Evolutionary conservation across 2,329 filamentous ascomycete species (phyloP).

Genomic region (Colletotrichum cuscutae): DNA sequence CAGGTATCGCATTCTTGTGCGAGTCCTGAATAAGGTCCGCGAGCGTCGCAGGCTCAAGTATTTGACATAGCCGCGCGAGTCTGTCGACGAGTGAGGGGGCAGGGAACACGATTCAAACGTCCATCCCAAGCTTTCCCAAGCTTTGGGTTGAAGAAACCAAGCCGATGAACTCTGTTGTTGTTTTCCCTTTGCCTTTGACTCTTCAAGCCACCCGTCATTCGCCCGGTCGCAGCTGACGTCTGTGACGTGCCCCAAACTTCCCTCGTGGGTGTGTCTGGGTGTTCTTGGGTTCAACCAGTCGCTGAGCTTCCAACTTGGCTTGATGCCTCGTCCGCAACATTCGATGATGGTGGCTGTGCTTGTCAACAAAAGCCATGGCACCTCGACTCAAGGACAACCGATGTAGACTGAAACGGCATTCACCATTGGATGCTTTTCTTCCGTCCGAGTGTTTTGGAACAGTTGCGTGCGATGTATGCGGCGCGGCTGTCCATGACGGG

Average conservation of each 20-base stretch:
- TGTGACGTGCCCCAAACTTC: conserved; percentile 29
- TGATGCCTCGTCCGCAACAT: conserved; percentile 13
- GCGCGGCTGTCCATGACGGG: conserved; percentile 19
- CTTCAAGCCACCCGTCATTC: conserved; percentile 18
- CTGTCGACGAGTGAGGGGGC: conserved; percentile 19
- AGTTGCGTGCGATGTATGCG: conserved; percentile 18
- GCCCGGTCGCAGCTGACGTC: conserved; percentile 29
- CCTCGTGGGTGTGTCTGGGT: conserved; percentile 10
- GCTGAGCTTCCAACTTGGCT: conserved; percentile 19
- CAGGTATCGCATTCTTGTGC: conserved; percentile 13
- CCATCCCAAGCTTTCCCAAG: conserved; percentile 18
- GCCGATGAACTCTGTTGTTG: conserved; percentile 9
- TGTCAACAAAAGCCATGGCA: conserved; percentile 27
- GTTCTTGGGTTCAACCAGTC: conserved; percentile 13
- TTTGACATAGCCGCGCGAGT: conserved; percentile 28
- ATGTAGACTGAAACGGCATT: conserved; percentile 33
- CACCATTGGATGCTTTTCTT: conserved; percentile 28
- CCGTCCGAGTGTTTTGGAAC: conserved; percentile 33
- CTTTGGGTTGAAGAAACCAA: conserved; percentile 16
- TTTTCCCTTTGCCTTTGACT: background rate
- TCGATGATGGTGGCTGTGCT: conserved; percentile 25
- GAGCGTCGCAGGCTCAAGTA: conserved; percentile 24
- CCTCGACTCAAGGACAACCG: conserved; percentile 23
- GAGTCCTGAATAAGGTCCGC: conserved; percentile 27
- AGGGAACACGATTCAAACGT: conserved; percentile 27